Evolutionary conservation across 176 grass and related monocot genomes (phyloP), one percentile per base, ranked within the genome.

Genomic region (Bolboschoenus planiculmis): DNA sequence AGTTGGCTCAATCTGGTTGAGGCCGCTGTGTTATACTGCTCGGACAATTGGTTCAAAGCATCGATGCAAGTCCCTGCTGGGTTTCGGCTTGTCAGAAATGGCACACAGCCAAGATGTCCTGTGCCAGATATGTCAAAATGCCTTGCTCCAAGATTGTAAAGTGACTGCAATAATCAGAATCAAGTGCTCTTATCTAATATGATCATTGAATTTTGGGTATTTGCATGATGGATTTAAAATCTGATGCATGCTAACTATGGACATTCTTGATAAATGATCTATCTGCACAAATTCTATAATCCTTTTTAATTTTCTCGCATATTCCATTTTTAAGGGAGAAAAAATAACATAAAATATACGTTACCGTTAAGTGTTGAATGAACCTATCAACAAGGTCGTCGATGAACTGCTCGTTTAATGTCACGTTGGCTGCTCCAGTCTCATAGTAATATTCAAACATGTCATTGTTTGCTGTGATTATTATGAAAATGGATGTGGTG

Each of bases 141-240:
- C n/a, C 81, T 84, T 50, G 63, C 81, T 71, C 81, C 81, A 21
- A 56, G 43, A 51, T 84, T 84, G 81, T 84, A 84, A 67, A 84
- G 65, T 20, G 47, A 43, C 81, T 84, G 81, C 63, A 84, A 26
- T 9, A 83, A 48, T 63, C 2, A 64, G 20, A 23, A 46, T 37
- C 31, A 66, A 66, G 4, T 27, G 42, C 24, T 54, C 18, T 27
- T 27, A 15, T 54, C 5, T n/a, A 36, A 58, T 80, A 56, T 80
- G 0, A 59, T 10, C 34, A 59, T 56, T 56, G 1, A 36, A n/a
- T 78, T 10, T 16, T 26, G 47, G 71, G 20, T 27, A 37, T n/a
- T 36, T 59, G 51, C 56, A 36, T 55, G 14, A 80, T 23, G 33
- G 4, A 64, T 40, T 11, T 59, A 51, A 50, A 4, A 56, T 58